Conservation (phyloP, 129 eudicot species). For the Arctium minus region DNA sequence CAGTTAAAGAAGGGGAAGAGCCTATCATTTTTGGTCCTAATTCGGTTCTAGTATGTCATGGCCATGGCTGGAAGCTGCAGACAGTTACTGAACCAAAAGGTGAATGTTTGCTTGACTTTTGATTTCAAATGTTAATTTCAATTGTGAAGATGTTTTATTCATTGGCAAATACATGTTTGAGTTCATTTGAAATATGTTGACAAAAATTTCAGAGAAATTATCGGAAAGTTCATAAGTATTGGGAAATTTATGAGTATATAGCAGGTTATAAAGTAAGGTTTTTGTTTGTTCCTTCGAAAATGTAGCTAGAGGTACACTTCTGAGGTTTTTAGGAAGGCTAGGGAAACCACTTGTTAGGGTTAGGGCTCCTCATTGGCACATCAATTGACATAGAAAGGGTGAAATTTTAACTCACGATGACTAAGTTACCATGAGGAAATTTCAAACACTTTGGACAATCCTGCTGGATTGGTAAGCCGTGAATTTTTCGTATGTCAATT, state of each 20-base stretch:
- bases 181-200: background rate
- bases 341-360: background rate
- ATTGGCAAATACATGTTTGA: background rate
- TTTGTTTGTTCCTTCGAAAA: background rate
- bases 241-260: background rate
- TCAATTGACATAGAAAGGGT: background rate
- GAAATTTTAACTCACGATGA: background rate
- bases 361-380: background rate
- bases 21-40: conserved; percentile 78
- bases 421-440: background rate
- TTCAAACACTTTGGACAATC: background rate
- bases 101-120: background rate
- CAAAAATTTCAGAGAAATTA: background rate
- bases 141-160: background rate
- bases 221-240: background rate
- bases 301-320: background rate
- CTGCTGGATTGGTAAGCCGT: background rate
- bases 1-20: conserved; percentile 75
- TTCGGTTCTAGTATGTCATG: conserved; percentile 52
- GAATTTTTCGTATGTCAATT: background rate
- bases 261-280: background rate
- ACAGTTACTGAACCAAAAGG: conserved; percentile 56
- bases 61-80: conserved; percentile 75
- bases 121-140: background rate
- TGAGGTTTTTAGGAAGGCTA: background rate